Percentiles rank a stretch among this genome's conserved stretches.
phyloP scores from a whole-genome alignment of 768 basidiomycete species.

The Nidula microcarpa region DNA sequence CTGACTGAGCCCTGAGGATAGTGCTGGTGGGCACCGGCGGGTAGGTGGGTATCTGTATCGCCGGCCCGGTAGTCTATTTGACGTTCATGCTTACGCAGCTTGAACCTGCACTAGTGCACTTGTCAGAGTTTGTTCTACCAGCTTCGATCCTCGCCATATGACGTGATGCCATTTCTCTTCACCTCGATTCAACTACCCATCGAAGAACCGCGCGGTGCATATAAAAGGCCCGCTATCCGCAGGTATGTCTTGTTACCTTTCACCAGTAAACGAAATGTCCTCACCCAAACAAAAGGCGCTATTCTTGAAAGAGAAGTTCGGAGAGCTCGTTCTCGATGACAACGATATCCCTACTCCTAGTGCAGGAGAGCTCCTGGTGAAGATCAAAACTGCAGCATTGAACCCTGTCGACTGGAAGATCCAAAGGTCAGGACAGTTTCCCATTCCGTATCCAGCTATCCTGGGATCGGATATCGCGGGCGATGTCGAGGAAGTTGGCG shows the following conservation, averaged over 20 bases:
- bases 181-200: too few relatives aligned
- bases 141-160: too few relatives aligned
- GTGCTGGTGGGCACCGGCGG: too few relatives aligned
- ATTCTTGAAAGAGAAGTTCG: constrained; percentile 15
- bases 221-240: too few relatives aligned
- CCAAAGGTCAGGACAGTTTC: constrained; percentile 33
- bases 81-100: too few relatives aligned
- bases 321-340: constrained; percentile 23
- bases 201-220: too few relatives aligned
- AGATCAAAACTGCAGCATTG: constrained; percentile 41
- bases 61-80: too few relatives aligned
- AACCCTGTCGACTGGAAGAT: constrained; percentile 56
- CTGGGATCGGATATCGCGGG: constrained; percentile 47
- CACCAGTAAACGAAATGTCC: background rate
- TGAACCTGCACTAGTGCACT: too few relatives aligned
- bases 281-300: constrained; percentile 21
- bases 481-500: constrained; percentile 44
- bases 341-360: constrained; percentile 38
- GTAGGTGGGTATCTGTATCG: too few relatives aligned
- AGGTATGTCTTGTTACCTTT: background rate
- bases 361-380: constrained; percentile 45
- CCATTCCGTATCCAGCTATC: constrained; percentile 41
- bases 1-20: too few relatives aligned
- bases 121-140: too few relatives aligned
- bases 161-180: too few relatives aligned